Conservation (phyloP, 257 asterid species). For the Ballota nigra region DNA sequence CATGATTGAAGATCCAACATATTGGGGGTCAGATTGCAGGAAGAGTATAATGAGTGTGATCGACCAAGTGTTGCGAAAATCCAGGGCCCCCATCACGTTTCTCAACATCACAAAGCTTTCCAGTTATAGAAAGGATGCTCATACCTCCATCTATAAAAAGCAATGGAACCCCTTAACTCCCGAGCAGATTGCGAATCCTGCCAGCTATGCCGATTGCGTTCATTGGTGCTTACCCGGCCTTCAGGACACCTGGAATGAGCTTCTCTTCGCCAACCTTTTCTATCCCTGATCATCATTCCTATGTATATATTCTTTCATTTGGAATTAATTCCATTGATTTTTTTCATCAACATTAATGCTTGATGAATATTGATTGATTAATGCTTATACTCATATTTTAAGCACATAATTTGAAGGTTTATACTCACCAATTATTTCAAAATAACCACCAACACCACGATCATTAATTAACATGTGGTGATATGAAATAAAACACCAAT, state of each 20-base stretch:
- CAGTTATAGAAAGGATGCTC: slow-evolving; percentile 66
- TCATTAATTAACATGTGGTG: too few species aligned
- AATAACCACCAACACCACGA: too few species aligned
- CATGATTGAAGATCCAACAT: slow-evolving; percentile 36
- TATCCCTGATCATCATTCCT: slow-evolving; percentile 35
- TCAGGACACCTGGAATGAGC: slow-evolving; percentile 72
- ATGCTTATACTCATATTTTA: not conserved
- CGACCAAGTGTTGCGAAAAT: slow-evolving; percentile 31
- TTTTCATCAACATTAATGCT: slow-evolving; percentile 5
- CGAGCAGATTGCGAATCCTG: slow-evolving; percentile 49
- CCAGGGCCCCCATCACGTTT: slow-evolving; percentile 43
- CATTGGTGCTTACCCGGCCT: slow-evolving; percentile 80
- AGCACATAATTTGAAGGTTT: not conserved
- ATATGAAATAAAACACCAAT: too few species aligned
- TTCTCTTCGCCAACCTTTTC: slow-evolving; percentile 49
- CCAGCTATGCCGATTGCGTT: slow-evolving; percentile 57
- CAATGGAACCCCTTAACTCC: slow-evolving; percentile 52
- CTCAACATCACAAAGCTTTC: slow-evolving; percentile 66
- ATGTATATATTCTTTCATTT: not conserved
- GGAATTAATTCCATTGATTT: slow-evolving; percentile 16
- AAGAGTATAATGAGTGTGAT: slow-evolving; percentile 46
- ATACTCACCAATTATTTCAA: too few species aligned
- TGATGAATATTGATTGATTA: not conserved
- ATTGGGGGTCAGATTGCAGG: slow-evolving; percentile 54
- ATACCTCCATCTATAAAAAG: slow-evolving; percentile 63